phyloP scores from a whole-genome alignment of 164 flowering plant genomes.

The Amborella trichopoda region DNA sequence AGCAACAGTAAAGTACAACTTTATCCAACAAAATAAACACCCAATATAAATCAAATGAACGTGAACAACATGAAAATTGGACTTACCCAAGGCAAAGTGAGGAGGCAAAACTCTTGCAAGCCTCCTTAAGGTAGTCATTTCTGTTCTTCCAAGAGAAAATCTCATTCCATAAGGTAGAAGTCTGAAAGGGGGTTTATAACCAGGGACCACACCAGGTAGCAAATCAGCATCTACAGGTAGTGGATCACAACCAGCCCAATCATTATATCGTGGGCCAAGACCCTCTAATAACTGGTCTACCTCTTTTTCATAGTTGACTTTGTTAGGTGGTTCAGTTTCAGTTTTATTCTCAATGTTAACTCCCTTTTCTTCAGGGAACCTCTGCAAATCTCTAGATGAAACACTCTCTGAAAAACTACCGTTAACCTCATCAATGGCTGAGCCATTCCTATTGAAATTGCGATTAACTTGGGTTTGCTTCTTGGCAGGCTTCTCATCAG shows the following conservation, averaged over 20 bases:
- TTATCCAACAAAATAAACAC: not conserved
- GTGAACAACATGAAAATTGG: not conserved
- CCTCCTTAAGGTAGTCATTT: constrained; percentile 60
- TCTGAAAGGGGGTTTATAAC: constrained; percentile 72
- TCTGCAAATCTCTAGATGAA: constrained; percentile 9
- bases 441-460: constrained; percentile 10
- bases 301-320: constrained; percentile 69
- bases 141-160: constrained; percentile 38
- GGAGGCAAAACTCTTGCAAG: constrained; percentile 80
- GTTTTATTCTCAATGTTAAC: constrained; percentile 14
- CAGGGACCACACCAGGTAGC: constrained; percentile 63
- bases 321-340: constrained; percentile 16
- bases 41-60: not conserved
- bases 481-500: constrained; percentile 22
- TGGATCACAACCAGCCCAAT: constrained; percentile 82
- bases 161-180: constrained; percentile 88
- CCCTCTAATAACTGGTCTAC: constrained; percentile 60
- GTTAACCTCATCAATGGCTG: constrained; percentile 7
- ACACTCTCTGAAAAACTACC: constrained; percentile 7
- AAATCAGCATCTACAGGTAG: constrained; percentile 95
- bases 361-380: constrained; percentile 12
- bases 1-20: not conserved
- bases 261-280: constrained; percentile 80
- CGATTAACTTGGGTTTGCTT: constrained; percentile 18
- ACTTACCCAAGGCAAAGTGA: constrained; percentile 87